Conservation (phyloP, 1,284 basidiomycete genomes). For the Jaminaea rosea region DNA sequence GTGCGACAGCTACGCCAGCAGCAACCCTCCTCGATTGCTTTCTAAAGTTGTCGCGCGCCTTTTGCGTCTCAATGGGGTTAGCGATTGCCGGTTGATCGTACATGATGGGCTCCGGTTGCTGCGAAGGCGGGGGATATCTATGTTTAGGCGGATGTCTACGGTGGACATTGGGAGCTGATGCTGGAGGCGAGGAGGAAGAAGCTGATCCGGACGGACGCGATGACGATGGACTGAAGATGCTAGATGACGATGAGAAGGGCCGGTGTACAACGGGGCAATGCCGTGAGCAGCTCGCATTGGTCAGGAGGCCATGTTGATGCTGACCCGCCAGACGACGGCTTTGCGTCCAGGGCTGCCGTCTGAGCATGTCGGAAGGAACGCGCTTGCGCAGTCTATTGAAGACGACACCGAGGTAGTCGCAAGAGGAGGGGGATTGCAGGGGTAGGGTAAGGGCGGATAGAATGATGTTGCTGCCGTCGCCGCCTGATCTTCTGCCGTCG, state of each 20-base stretch:
- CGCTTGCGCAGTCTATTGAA: too few species aligned
- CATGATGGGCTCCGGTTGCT: constrained; percentile 28
- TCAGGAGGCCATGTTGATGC: too few species aligned
- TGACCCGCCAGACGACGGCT: too few species aligned
- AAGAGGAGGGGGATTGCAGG: too few species aligned
- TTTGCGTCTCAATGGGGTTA: constrained; percentile 37
- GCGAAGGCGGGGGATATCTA: constrained; percentile 30
- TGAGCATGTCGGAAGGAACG: too few species aligned
- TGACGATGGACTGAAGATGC: background rate
- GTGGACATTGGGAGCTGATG: background rate
- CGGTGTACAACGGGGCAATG: too few species aligned
- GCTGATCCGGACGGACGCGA: background rate
- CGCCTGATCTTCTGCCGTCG: too few species aligned
- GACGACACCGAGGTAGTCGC: too few species aligned
- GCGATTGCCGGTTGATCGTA: constrained; percentile 44
- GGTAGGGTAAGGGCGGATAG: too few species aligned
- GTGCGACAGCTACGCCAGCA: constrained; percentile 6
- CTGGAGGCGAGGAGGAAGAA: background rate
- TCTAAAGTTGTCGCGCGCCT: constrained; percentile 35
- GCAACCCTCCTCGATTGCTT: constrained; percentile 14
- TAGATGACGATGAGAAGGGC: background rate
- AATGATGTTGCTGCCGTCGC: too few species aligned
- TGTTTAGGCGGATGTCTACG: constrained; percentile 3
- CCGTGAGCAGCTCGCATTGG: too few species aligned
- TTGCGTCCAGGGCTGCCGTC: too few species aligned